These are phyloP conservation scores for Mallotus japonicus DNA, from an alignment of 441 rosid genomes.

Conservation along the genomic window DNA sequence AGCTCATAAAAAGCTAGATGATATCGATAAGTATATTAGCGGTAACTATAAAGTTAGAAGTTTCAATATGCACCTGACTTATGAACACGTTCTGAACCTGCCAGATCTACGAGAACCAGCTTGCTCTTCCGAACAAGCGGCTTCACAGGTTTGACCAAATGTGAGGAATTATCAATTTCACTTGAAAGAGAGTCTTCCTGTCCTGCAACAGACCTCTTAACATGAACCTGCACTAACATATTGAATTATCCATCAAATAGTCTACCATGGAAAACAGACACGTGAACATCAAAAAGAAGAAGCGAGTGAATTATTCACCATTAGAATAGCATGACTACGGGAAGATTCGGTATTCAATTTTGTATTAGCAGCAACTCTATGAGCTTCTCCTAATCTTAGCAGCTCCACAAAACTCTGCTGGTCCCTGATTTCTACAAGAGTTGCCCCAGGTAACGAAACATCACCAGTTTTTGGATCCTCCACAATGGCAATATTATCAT, in stretches of 20 bases:
- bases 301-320: slow-evolving; percentile 48
- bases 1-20: not conserved
- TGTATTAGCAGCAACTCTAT: slow-evolving; percentile 95
- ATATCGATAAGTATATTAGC: not conserved
- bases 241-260: slow-evolving; percentile 13
- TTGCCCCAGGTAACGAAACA: slow-evolving; percentile 95
- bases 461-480: slow-evolving; percentile 99
- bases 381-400: slow-evolving; percentile 86
- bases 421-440: slow-evolving; percentile 73
- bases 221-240: slow-evolving; percentile 63
- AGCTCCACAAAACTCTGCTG: slow-evolving; percentile 80
- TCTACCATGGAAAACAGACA: not conserved
- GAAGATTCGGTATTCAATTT: slow-evolving; percentile 96
- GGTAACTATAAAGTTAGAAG: not conserved
- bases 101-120: slow-evolving; percentile 91
- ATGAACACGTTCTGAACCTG: slow-evolving; percentile 97
- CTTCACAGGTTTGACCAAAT: slow-evolving; percentile 65
- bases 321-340: slow-evolving; percentile 95
- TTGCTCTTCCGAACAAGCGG: slow-evolving; percentile 92
- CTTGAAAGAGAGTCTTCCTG: slow-evolving; percentile 47
- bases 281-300: slow-evolving; percentile 12
- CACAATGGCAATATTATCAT: slow-evolving; percentile 83
- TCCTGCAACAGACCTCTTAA: slow-evolving; percentile 76
- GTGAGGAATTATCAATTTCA: slow-evolving; percentile 57
- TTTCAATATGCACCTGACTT: slow-evolving; percentile 70